Percentiles rank a stretch among this genome's conserved stretches.
Conservation (phyloP, 2,329 filamentous ascomycete genomes). For the Cryoendolithus antarcticus region DNA sequence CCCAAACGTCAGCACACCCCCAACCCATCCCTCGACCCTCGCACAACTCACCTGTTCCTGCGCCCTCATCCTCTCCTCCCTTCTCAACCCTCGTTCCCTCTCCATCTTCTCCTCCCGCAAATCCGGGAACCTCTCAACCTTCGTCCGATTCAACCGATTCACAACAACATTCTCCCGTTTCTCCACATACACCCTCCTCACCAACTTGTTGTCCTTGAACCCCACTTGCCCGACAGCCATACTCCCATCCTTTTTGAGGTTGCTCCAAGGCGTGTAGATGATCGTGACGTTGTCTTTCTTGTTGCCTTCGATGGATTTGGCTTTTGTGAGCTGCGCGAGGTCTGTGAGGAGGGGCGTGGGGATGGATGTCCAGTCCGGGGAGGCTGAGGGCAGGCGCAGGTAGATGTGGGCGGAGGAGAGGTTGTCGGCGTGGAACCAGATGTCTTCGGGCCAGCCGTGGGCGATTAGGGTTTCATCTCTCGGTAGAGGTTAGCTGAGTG, state of each 20-base stretch:
- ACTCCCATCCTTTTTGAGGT: slow-evolving; percentile 85
- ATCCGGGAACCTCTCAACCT: slow-evolving; percentile 76
- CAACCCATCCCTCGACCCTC: not conserved
- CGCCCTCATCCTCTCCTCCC: slow-evolving; percentile 52
- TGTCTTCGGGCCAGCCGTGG: slow-evolving; percentile 85
- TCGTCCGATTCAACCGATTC: slow-evolving; percentile 97
- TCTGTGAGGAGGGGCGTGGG: slow-evolving; percentile 64
- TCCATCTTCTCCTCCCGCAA: slow-evolving; percentile 72
- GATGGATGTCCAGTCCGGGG: slow-evolving; percentile 73
- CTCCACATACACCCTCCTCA: slow-evolving; percentile 69
- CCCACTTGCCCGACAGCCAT: slow-evolving; percentile 94
- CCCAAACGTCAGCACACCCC: slow-evolving; percentile 20
- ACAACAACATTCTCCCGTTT: slow-evolving; percentile 79
- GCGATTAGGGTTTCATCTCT: slow-evolving; percentile 94
- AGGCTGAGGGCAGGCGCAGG: slow-evolving; percentile 60
- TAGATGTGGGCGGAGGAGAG: slow-evolving; percentile 95
- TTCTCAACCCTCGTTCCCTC: slow-evolving; percentile 56
- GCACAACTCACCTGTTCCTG: slow-evolving; percentile 45
- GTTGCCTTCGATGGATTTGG: slow-evolving; percentile 98
- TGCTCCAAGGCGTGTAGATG: slow-evolving; percentile 97
- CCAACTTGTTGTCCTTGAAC: slow-evolving; percentile 79
- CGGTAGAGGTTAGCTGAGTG: slow-evolving; percentile 15
- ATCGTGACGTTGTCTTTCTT: slow-evolving; percentile 96
- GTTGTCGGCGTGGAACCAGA: slow-evolving; percentile 99
- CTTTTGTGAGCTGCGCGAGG: slow-evolving; percentile 94